Conservation (phyloP, 306 rosid species). For the Quercus agrifolia region DNA sequence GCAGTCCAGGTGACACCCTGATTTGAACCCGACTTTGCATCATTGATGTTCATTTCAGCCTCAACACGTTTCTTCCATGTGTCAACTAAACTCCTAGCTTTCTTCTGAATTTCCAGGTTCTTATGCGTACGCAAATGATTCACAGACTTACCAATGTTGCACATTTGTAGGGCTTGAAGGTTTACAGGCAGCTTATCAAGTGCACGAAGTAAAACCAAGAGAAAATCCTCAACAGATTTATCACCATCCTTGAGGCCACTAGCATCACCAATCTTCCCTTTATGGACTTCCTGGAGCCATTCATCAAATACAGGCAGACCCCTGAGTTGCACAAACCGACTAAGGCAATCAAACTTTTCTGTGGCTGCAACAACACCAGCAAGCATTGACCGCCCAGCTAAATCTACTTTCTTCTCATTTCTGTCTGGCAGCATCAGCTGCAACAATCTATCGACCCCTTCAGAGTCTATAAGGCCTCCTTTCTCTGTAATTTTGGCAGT, state of each 20-base stretch:
- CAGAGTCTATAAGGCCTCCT: constrained; percentile 75
- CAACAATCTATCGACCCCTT: constrained; percentile 69
- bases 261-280: constrained; percentile 70
- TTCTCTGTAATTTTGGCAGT: constrained; percentile 79
- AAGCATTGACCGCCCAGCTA: constrained; percentile 69
- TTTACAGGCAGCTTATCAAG: constrained; percentile 90
- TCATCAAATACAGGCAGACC: constrained; percentile 82
- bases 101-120: constrained; percentile 85
- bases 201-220: constrained; percentile 78
- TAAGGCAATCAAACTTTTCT: constrained; percentile 69
- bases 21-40: constrained; percentile 54
- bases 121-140: constrained; percentile 73
- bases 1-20: constrained; percentile 62
- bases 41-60: constrained; percentile 81
- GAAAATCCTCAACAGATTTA: constrained; percentile 78
- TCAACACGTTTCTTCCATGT: constrained; percentile 93
- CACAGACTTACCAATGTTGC: constrained; percentile 89
- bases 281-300: constrained; percentile 93
- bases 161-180: constrained; percentile 73
- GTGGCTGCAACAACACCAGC: constrained; percentile 75
- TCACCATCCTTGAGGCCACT: constrained; percentile 54
- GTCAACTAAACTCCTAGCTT: constrained; percentile 81
- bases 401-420: constrained; percentile 66
- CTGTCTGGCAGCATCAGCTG: constrained; percentile 78
- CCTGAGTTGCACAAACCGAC: constrained; percentile 61